A percentile compares a stretch with the other conserved stretches of the same genome.
Conservation (phyloP, 345 rosid genomes). For the Citrus medica region DNA sequence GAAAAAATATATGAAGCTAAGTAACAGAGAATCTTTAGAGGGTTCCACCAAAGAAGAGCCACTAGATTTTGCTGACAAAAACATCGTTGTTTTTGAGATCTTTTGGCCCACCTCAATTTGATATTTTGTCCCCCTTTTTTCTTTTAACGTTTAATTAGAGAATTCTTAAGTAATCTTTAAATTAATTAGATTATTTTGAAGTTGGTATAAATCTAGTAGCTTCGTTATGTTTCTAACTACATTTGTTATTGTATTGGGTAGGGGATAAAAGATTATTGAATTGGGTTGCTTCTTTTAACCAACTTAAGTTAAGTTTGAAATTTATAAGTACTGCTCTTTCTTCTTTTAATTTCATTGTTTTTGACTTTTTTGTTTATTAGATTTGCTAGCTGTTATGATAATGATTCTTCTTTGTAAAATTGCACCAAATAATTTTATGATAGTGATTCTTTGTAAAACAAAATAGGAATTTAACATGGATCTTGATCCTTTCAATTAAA, state of each 20-base stretch:
- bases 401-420: background rate
- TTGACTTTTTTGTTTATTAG: background rate
- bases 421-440: background rate
- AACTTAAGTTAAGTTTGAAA: constrained; percentile 4
- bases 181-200: background rate
- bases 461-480: background rate
- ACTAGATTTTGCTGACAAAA: constrained; percentile 51
- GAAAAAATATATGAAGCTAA: background rate
- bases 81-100: constrained; percentile 39
- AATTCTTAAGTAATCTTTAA: background rate
- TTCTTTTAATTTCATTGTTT: background rate
- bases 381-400: constrained; percentile 4
- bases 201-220: background rate
- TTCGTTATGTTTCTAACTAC: background rate
- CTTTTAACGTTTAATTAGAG: background rate
- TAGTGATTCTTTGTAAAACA: background rate
- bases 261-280: background rate
- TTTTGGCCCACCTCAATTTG: constrained; percentile 22
- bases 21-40: constrained; percentile 39
- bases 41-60: constrained; percentile 38
- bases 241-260: background rate
- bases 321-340: background rate
- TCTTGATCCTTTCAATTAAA: background rate
- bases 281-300: background rate
- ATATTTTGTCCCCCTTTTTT: constrained; percentile 14